Base-by-base conservation (phyloP, 192 early-diverging fungal species). In the Thamnidium elegans region DNA sequence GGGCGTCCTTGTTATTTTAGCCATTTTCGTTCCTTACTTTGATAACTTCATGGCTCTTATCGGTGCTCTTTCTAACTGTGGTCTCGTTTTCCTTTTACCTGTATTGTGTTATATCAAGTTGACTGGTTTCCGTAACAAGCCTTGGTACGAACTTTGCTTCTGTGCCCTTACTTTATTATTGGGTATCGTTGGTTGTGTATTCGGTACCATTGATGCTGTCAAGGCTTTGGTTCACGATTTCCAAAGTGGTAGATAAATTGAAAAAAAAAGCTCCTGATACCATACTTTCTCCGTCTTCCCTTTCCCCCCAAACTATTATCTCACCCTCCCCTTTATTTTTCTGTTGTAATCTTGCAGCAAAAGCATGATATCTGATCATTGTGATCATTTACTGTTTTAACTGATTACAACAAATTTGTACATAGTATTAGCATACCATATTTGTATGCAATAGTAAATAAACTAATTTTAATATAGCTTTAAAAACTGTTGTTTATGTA, bases 41-140 rank as follows among this genome's bases (percentile, higher is more conserved):
- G 79, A 84, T 34, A 85, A 91, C 67, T 79, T 92, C 45, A 80
- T 94, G 81, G 84, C 84, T 6, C 78, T 95, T 15, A 59, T 95
- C 30, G 91, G 92, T 31, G 90, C 91, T 20, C 63, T 93, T 6
- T 82, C 87, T 44, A 92, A 89, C 65, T 87, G 81, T 60, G 78
- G 83, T 30, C 81, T 93, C n/a, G 91, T 94, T 73, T 95, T 95
- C 67, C 73, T 95, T 48, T 76, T 95, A 20, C 93, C 93, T 0
- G 81, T 92, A 36, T 46, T 92, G n/a, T 93, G 86, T 71, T 90
- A 93, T 59, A 77, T 90, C 44, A 86, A 86, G 72, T 68, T 95
- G 44, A 82, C 85, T 54, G 91, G 91, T 30, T 11, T 63, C 11
- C 58, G 66, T 17, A 73, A 73, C 48, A 73, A 73, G 59, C 64